phyloP scores from a whole-genome alignment of 202 grass and related monocot species.

The Elaeis oleifera region DNA sequence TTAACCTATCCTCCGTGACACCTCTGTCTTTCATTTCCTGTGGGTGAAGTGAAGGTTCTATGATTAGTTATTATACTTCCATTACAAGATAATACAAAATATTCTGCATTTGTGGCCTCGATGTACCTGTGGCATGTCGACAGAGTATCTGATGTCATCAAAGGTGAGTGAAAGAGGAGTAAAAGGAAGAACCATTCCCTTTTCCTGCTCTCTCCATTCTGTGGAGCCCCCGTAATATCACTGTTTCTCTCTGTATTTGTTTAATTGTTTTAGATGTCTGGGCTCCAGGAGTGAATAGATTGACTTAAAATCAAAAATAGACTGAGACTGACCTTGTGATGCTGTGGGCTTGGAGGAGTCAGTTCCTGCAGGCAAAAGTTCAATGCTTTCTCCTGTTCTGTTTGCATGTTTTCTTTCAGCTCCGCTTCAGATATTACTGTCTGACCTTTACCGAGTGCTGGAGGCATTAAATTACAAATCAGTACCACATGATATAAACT shows the following conservation, averaged over 20 bases:
- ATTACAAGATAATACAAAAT: too few species aligned
- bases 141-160: slow-evolving; percentile 69
- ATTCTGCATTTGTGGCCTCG: not conserved
- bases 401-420: slow-evolving; percentile 63
- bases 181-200: slow-evolving; percentile 90
- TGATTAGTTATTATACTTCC: too few species aligned
- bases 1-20: slow-evolving; percentile 45
- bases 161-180: slow-evolving; percentile 72
- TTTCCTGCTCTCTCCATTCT: slow-evolving; percentile 38
- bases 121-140: slow-evolving; percentile 84
- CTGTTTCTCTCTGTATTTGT: slow-evolving; percentile 45
- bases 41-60: not conserved
- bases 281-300: too few species aligned
- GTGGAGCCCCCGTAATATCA: slow-evolving; percentile 27
- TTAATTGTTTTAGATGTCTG: slow-evolving; percentile 14
- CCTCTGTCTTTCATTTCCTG: slow-evolving; percentile 90
- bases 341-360: slow-evolving; percentile 24
- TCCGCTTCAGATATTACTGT: slow-evolving; percentile 74
- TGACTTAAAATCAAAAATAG: not conserved
- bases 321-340: slow-evolving; percentile 30
- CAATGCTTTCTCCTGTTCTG: slow-evolving; percentile 60
- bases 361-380: slow-evolving; percentile 29
- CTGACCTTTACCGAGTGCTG: slow-evolving; percentile 75
- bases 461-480: slow-evolving; percentile 15
- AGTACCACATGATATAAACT: not conserved